Base-by-base conservation (phyloP, 1,284 basidiomycete genomes). In the Ceratobasidium sp. region DNA sequence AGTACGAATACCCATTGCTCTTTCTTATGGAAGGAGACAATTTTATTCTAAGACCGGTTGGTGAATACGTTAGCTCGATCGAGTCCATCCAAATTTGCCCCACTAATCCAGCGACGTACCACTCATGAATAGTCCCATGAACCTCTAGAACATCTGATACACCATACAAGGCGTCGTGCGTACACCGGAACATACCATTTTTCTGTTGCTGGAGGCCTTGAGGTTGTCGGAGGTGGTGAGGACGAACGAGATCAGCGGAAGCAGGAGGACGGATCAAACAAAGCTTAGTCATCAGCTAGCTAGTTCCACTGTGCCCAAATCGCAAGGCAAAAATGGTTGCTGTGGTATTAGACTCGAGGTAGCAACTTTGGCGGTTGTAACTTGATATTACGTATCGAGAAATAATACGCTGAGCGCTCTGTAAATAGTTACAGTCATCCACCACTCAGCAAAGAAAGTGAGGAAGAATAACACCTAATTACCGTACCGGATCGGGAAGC, bases 81-180 rank as follows among this genome's bases (percentile, higher is more conserved):
- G 3, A 31, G 24, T 51, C 53, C 66, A 58, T 71, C 66, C 66
- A 48, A 31, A 16, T 41, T 7, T 13, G 8, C 24, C 1, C 9
- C 16, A 27, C 22, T 54, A 46, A 58, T 59, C 54, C 66, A 19
- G 16, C 66, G 54, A 59, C 66, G 37, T 71, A 71, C 66, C 66
- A 46, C 54, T 71, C 66, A 19, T 22, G 34, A 46, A 37, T 34
- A 8, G 54, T 71, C 66, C 66, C 66, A 37, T 13, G 3, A n/a
- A 8, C 27, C 9, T 31, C 41, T 46, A 49, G 54, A 71, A 53
- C 66, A 48, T 71, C 66, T 54, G n/a, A 71, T 6, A 16, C 11
- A 22, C 27, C 39, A 2, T 43, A 7, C 13, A 46, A 24, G 27
- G 41, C 66, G 27, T 14, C 54, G 41, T 59, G 11, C 29, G 19